These are phyloP conservation scores for Carex cristatella DNA, from an alignment of 176 grass and related monocot genomes.

Conservation along the genomic window DNA sequence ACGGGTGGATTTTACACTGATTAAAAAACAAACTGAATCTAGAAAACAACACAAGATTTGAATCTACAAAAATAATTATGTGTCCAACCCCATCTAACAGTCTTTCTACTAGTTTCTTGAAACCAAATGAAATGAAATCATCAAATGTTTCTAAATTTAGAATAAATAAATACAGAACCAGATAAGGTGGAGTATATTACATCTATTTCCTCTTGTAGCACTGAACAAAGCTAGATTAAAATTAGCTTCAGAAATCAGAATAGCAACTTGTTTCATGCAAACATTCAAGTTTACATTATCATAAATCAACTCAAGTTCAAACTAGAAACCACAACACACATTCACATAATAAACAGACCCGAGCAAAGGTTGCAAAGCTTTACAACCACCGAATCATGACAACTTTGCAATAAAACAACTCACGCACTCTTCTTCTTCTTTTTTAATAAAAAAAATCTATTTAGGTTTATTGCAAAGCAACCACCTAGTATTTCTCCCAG, in stretches of 20 bases:
- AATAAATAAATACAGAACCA: neutral
- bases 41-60: neutral
- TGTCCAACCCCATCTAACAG: neutral
- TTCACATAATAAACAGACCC: constrained; percentile 31
- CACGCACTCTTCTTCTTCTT: neutral
- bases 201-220: neutral
- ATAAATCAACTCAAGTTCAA: constrained; percentile 20
- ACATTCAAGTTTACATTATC: constrained; percentile 43
- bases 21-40: neutral
- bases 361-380: constrained; percentile 21
- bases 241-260: constrained; percentile 30
- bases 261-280: constrained; percentile 43
- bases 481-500: constrained; percentile 7
- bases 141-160: constrained; percentile 2
- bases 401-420: neutral
- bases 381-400: neutral
- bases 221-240: constrained; percentile 14
- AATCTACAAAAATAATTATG: neutral
- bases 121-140: neutral
- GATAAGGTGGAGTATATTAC: neutral
- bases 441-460: constrained; percentile 6
- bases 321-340: constrained; percentile 21
- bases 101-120: neutral
- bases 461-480: constrained; percentile 11
- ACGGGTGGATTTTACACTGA: neutral